Evolutionary conservation across 306 rosid genomes (phyloP).

Genomic region (Senna tora): DNA sequence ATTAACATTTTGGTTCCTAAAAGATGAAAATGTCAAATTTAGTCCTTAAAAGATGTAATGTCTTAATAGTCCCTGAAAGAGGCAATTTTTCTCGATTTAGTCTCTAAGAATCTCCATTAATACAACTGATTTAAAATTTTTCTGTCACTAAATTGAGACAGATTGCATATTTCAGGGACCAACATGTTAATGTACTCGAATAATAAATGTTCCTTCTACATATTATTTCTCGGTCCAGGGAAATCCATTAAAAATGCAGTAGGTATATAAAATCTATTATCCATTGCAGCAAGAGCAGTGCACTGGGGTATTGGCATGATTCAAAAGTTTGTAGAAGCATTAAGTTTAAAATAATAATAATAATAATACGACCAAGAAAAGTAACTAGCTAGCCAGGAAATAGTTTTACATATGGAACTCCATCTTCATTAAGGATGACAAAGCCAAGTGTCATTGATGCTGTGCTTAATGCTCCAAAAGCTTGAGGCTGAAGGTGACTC

Average conservation of each 20-base stretch:
- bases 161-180: too few relatives aligned
- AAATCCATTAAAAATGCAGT: background rate
- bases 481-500: slow-evolving; percentile 79
- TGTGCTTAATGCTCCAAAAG: slow-evolving; percentile 80
- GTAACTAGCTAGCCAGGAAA: background rate
- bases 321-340: background rate
- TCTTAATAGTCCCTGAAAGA: too few relatives aligned
- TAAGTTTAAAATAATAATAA: background rate
- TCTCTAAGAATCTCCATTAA: too few relatives aligned
- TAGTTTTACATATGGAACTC: slow-evolving; percentile 64
- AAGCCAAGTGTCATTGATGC: slow-evolving; percentile 70
- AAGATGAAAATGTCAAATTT: too few relatives aligned
- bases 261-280: slow-evolving; percentile 7
- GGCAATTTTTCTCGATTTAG: too few relatives aligned
- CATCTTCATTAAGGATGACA: slow-evolving; percentile 75
- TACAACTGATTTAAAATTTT: too few relatives aligned
- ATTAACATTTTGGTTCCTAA: too few relatives aligned
- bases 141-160: too few relatives aligned
- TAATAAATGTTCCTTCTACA: slow-evolving; percentile 3
- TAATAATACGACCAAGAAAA: slow-evolving; percentile 1
- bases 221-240: slow-evolving; percentile 9
- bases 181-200: too few relatives aligned
- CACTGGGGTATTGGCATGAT: slow-evolving; percentile 13
- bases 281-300: slow-evolving; percentile 16
- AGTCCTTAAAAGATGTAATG: too few relatives aligned